Base-by-base conservation (phyloP, 2,329 filamentous ascomycete species). In the Verruconis gallopava region DNA sequence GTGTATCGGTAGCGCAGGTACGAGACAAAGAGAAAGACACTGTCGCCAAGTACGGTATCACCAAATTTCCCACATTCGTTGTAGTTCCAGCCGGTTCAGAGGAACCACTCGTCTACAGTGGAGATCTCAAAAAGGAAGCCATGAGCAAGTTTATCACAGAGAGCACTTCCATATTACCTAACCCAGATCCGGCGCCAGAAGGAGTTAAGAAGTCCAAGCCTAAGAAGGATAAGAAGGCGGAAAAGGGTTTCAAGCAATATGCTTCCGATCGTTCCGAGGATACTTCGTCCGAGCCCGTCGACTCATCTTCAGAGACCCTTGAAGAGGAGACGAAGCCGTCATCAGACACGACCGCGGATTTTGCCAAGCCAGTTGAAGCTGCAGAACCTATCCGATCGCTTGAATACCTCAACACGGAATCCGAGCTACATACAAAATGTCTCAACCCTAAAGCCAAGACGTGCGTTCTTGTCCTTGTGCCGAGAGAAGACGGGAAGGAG, bases 111-210 rank as follows among this genome's bases (percentile, higher is more conserved):
- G 64, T 78, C 34, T 93, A 93, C 56, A 69, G 82, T 20, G 89
- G 88, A 33, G 81, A 91, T 50, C 66, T 94, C 57, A 91, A 86
- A 61, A 94, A 93, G 66, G 76, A 79, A 14, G 72, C 73, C 22
- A 81, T 98, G 61, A 68, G 88, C 45, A 69, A 78, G 32, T 98
- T 96, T 65, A 69, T 98, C 34, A 81, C 79, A 2, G 79, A 93
- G 60, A 77, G 72, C 21, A 84, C 80, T 1, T 59, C 75, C 36
- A 86, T 89, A 1, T 94, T 94, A 61, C 78, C 81, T 1, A 83
- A 88, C 49, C 77, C 81, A 14, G 72, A 76, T 15, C 68, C 75
- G 0, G 44, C 28, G 42, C 51, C 56, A 46, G 49, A 59, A 33
- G 67, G 68, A 46, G 54, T 49, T 20, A 55, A 58, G 21, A 64